Conservation (phyloP, 2,329 filamentous ascomycete genomes). For the Pseudogymnoascus destructans region DNA sequence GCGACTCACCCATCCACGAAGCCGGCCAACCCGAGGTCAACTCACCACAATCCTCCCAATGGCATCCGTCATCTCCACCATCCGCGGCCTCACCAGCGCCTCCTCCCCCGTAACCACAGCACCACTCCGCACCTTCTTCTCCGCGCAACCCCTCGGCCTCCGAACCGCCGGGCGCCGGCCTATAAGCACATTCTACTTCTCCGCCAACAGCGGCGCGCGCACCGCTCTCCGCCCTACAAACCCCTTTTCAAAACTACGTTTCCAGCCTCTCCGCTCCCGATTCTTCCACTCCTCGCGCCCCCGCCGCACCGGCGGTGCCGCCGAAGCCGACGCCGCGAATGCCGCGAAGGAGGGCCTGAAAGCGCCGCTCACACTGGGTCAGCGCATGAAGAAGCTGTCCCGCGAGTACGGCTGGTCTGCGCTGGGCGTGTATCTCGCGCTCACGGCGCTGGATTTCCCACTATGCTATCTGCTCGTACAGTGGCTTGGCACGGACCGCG, state of each 20-base stretch:
- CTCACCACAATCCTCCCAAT: not conserved
- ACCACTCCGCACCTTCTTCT: not conserved
- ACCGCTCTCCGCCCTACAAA: slow-evolving; percentile 11
- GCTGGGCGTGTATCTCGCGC: slow-evolving; percentile 72
- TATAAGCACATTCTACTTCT: not conserved
- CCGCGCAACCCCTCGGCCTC: not conserved
- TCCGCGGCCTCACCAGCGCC: not conserved
- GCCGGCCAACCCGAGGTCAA: not conserved
- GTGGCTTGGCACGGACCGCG: slow-evolving; percentile 68
- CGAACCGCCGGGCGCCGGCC: not conserved
- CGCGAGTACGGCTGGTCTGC: slow-evolving; percentile 92
- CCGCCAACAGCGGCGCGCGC: not conserved
- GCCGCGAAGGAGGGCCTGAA: not conserved
- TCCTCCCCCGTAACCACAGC: not conserved
- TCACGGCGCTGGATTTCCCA: slow-evolving; percentile 83
- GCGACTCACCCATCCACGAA: not conserved
- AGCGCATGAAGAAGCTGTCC: slow-evolving; percentile 60
- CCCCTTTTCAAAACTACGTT: slow-evolving; percentile 17
- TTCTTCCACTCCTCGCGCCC: slow-evolving; percentile 4
- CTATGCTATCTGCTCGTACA: slow-evolving; percentile 87
- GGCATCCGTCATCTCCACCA: not conserved
- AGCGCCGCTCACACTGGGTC: slow-evolving; percentile 17
- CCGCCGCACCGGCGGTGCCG: not conserved
- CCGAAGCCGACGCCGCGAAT: slow-evolving; percentile 14
- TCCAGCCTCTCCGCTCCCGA: not conserved